Conservation (phyloP, 2,329 filamentous ascomycete species). For the Colletotrichum neosansevieriae region DNA sequence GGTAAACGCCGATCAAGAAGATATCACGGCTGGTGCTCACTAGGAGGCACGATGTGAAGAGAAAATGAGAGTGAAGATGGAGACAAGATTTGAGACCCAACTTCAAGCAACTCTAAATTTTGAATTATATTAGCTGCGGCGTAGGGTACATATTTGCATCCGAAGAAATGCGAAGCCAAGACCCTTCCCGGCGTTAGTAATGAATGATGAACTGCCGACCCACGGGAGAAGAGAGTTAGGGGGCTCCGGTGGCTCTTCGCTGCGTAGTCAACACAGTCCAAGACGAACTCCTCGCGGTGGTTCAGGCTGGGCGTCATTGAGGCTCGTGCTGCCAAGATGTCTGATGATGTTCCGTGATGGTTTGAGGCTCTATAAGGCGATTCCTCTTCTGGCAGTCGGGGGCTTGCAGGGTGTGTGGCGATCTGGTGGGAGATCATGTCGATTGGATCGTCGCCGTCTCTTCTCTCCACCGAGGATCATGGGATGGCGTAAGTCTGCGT, state of each 20-base stretch:
- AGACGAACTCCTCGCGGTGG: constrained; percentile 5
- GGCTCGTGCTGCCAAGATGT: constrained; percentile 34
- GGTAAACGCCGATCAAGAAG: constrained; percentile 25
- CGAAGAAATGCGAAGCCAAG: constrained; percentile 24
- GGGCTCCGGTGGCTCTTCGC: not conserved
- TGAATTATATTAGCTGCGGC: constrained; percentile 31
- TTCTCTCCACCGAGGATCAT: constrained; percentile 24
- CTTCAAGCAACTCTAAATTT: constrained; percentile 33
- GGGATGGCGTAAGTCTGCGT: constrained; percentile 38
- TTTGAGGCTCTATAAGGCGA: constrained; percentile 37
- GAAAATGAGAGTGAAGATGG: constrained; percentile 19
- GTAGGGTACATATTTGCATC: constrained; percentile 21
- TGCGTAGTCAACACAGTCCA: not conserved
- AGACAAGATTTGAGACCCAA: constrained; percentile 8
- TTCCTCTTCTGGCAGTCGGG: constrained; percentile 27
- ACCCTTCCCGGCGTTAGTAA: constrained; percentile 5
- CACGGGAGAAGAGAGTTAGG: not conserved
- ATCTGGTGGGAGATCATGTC: constrained; percentile 37
- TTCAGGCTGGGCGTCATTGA: constrained; percentile 5
- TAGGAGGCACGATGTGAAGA: constrained; percentile 24
- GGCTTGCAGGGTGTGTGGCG: constrained; percentile 17
- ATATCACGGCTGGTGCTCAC: constrained; percentile 30
- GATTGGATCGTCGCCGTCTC: constrained; percentile 35
- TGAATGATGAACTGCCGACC: constrained; percentile 26
- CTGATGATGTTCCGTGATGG: constrained; percentile 39